These are phyloP conservation scores for Picea abies DNA, from an alignment of 83 land plant genomes.

Conservation along the genomic window DNA sequence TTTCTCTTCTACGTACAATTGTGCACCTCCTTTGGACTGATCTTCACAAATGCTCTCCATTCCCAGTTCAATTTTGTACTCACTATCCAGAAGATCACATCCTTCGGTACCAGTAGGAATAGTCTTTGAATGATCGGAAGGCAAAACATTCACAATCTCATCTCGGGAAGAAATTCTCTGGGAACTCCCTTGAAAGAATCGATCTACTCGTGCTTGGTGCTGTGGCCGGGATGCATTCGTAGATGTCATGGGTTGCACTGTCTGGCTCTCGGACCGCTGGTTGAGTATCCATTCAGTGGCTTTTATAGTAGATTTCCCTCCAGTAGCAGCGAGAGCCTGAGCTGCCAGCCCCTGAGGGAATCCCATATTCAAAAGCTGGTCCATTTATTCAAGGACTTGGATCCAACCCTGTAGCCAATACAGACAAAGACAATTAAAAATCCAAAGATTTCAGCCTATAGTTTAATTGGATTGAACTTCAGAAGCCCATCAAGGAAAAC, in stretches of 20 bases:
- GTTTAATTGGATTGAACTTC: background rate
- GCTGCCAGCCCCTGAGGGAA: conserved; percentile 72
- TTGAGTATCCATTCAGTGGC: conserved; percentile 89
- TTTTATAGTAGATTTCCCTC: conserved; percentile 58
- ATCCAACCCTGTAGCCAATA: background rate
- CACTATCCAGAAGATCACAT: conserved; percentile 10
- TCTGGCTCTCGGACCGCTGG: conserved; percentile 23
- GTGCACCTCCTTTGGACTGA: conserved; percentile 11
- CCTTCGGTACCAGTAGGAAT: background rate
- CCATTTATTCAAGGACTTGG: conserved; percentile 31
- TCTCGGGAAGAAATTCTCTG: conserved; percentile 11
- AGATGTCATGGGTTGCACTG: background rate
- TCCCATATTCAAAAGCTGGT: conserved; percentile 77
- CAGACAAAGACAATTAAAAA: background rate
- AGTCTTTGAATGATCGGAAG: conserved; percentile 8
- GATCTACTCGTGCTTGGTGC: conserved; percentile 15
- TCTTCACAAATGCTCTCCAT: conserved; percentile 14
- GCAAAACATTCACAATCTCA: background rate
- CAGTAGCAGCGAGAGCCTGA: conserved; percentile 89
- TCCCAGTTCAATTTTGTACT: conserved; percentile 10
- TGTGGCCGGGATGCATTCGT: background rate
- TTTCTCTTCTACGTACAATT: conserved; percentile 17
- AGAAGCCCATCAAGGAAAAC: background rate
- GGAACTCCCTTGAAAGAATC: conserved; percentile 16
- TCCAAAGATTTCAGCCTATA: background rate